Base-by-base conservation (phyloP, 2,329 filamentous ascomycete genomes). In the Nigrospora oryzae region DNA sequence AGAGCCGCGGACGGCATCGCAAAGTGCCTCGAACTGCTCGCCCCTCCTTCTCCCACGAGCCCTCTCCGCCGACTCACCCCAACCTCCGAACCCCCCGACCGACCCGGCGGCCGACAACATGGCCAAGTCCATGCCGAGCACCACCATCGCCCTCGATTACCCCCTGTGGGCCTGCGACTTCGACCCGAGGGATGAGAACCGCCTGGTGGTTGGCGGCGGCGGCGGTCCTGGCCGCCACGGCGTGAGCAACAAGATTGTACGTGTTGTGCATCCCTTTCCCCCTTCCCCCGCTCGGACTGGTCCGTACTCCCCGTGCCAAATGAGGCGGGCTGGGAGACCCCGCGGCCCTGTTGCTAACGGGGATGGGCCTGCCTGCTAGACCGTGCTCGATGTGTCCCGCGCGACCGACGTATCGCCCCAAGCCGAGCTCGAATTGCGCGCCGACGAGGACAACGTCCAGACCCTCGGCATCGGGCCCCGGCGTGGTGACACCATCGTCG, bases 161-260 rank as follows among this genome's bases (percentile, higher is more conserved):
- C 90, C 90, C 40, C 77, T 95, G 47, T 95, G 89, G 64, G 81
- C 85, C 45, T 86, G 89, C 62, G 89, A 89, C 59, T 96, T 95
- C 64, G 89, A 95, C 60, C 87, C 85, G 42, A 77, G 84, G 57
- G 82, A 94, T 68, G 76, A 83, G 48, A 78, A 78, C 51, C 82
- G 83, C 51, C 73, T 96, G 19, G 70, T 95, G 10, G 86, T 95
- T 34, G 89, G 84, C 48, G 91, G 91, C 43, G 91, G 91, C 49
- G 91, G 91, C 52, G 91, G 91, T 42, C 82, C 87, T 51, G 82
- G 86, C 40, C 79, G 81, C 52, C 89, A 80, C 53, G 89, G 89
- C 38, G 86, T 95, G 17, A 81, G 83, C 46, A 95, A 95, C 71
- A 89, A 89, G 65, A 89, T 95, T 58, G 86, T 86, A 67, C 59